These are phyloP conservation scores for Sclerotinia spermophila DNA, from an alignment of 2,329 filamentous ascomycete genomes.

Conservation along the genomic window DNA sequence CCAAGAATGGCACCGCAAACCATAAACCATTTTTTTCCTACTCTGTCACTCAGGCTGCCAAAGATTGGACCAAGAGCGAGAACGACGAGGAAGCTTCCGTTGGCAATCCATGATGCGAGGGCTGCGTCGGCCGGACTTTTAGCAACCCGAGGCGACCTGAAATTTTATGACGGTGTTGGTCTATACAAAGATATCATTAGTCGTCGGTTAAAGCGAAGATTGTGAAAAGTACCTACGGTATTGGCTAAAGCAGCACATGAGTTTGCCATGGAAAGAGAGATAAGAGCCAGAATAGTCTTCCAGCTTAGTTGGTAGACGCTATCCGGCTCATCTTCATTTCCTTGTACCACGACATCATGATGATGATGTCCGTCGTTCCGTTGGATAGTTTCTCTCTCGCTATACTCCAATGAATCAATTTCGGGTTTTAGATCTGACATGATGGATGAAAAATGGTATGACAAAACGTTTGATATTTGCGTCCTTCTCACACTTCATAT, in stretches of 20 bases:
- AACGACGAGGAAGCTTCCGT: slow-evolving; percentile 24
- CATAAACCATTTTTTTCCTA: slow-evolving; percentile 28
- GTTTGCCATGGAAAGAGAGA: slow-evolving; percentile 24
- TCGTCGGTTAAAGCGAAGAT: neutral
- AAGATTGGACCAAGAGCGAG: slow-evolving; percentile 25
- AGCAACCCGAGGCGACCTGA: slow-evolving; percentile 22
- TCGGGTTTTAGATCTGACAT: slow-evolving; percentile 4
- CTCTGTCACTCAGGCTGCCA: slow-evolving; percentile 22
- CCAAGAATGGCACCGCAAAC: slow-evolving; percentile 23
- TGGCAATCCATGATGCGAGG: slow-evolving; percentile 26
- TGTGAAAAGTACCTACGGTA: slow-evolving; percentile 18
- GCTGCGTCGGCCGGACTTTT: slow-evolving; percentile 20
- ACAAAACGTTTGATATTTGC: neutral
- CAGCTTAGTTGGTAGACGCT: slow-evolving; percentile 23
- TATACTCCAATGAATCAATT: neutral
- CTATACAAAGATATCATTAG: slow-evolving; percentile 4
- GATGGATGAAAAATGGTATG: neutral
- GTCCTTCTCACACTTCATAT: neutral
- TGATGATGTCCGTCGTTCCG: neutral
- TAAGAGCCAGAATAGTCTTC: slow-evolving; percentile 22
- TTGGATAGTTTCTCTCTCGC: neutral
- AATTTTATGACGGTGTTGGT: slow-evolving; percentile 27
- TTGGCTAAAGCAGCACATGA: slow-evolving; percentile 23
- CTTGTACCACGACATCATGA: neutral
- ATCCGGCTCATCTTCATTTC: slow-evolving; percentile 21